phyloP scores from a whole-genome alignment of 2,329 filamentous ascomycete genomes.

The Trichoderma koningii region DNA sequence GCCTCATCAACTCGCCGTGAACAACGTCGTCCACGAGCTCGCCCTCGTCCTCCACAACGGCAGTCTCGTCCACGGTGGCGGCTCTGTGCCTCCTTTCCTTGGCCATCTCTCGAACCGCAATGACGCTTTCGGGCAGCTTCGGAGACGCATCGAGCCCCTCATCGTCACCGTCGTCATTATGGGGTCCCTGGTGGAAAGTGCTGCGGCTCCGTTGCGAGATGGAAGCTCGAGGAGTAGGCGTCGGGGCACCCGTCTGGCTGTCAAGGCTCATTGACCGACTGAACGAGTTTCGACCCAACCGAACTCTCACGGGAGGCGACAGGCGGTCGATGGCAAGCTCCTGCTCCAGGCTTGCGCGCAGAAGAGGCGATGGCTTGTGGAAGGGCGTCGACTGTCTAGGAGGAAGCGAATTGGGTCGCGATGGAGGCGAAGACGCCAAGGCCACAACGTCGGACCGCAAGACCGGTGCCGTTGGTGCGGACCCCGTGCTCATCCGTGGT shows the following conservation, averaged over 20 bases:
- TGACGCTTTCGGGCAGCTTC: conserved; percentile 39
- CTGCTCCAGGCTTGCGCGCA: conserved; percentile 43
- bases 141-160: conserved; percentile 37
- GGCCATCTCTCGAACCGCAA: conserved; percentile 37
- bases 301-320: conserved; percentile 40
- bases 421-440: conserved; percentile 35
- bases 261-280: conserved; percentile 43
- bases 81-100: conserved; percentile 30
- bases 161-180: conserved; percentile 29
- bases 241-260: conserved; percentile 32
- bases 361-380: conserved; percentile 38
- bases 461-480: conserved; percentile 32
- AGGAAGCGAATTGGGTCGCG: conserved; percentile 36
- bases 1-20: conserved; percentile 39
- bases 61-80: conserved; percentile 34
- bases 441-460: conserved; percentile 26
- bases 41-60: conserved; percentile 33
- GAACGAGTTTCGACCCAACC: conserved; percentile 35
- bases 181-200: conserved; percentile 29
- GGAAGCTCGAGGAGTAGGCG: conserved; percentile 37
- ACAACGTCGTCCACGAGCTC: conserved; percentile 36
- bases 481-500: conserved; percentile 33
- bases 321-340: conserved; percentile 44
- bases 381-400: conserved; percentile 38
- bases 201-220: conserved; percentile 43